Evolutionary conservation across 2,329 filamentous ascomycete species (phyloP).

Genomic region (Xylaria sp.): DNA sequence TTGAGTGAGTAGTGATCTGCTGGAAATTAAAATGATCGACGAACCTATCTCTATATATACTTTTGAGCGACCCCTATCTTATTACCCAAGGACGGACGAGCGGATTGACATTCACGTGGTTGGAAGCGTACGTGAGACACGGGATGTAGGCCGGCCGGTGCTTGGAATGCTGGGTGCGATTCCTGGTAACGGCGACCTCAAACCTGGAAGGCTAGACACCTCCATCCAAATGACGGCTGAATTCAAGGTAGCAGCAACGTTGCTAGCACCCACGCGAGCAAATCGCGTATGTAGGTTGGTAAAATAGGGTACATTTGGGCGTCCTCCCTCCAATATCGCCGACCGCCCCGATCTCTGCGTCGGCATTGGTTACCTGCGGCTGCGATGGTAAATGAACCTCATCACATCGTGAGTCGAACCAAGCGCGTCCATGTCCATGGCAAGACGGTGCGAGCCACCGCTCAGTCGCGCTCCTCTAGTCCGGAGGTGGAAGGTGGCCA

Average conservation of each 20-base stretch:
- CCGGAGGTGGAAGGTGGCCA: conserved; percentile 47
- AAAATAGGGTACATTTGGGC: conserved; percentile 15
- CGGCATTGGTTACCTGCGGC: conserved; percentile 34
- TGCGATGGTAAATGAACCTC: conserved; percentile 39
- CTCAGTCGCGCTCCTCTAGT: conserved; percentile 43
- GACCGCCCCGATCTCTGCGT: conserved; percentile 26
- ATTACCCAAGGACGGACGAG: conserved; percentile 12
- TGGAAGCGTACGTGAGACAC: conserved; percentile 34
- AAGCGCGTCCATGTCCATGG: conserved; percentile 26
- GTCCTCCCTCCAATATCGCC: conserved; percentile 28
- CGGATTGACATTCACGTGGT: conserved; percentile 40
- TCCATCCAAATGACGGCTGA: conserved; percentile 29
- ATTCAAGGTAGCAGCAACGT: conserved; percentile 47
- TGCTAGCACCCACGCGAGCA: conserved; percentile 39
- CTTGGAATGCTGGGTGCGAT: conserved; percentile 32
- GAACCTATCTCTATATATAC: conserved; percentile 37
- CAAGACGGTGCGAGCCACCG: conserved; percentile 28
- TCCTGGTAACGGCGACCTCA: conserved; percentile 17
- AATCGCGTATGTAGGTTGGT: conserved; percentile 27
- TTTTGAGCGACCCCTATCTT: conserved; percentile 24
- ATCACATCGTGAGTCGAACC: conserved; percentile 30
- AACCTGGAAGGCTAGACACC: conserved; percentile 30
- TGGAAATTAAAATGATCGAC: conserved; percentile 22
- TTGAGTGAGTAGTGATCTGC: conserved; percentile 19
- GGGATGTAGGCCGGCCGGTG: conserved; percentile 21